phyloP scores from a whole-genome alignment of 192 early-diverging fungal genomes.

The Coemansia sp. region DNA sequence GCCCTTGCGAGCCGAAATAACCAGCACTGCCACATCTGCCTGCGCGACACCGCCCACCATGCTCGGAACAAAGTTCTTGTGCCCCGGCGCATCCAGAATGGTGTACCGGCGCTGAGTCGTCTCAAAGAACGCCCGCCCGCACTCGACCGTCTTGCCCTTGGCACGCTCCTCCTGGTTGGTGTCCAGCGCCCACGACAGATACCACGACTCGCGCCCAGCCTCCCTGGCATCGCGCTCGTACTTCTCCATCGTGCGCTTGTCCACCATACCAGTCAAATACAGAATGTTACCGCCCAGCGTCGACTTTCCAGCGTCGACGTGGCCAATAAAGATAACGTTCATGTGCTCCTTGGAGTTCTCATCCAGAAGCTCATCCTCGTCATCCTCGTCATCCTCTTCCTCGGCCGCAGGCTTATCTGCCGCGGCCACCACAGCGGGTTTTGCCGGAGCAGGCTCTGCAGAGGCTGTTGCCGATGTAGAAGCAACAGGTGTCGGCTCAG shows the following conservation, averaged over 20 bases:
- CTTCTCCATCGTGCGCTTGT: conserved; percentile 99
- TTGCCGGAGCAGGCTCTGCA: conserved; percentile 8
- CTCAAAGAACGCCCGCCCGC: conserved; percentile 97
- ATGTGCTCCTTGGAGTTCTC: conserved; percentile 90
- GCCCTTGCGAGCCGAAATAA: conserved; percentile 95
- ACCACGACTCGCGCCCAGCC: conserved; percentile 95
- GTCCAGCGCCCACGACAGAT: conserved; percentile 98
- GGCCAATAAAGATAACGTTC: conserved; percentile 98
- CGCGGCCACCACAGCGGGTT: conserved; percentile 4
- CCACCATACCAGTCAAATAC: conserved; percentile 96
- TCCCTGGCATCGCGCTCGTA: conserved; percentile 99
- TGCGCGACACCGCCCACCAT: conserved; percentile 98
- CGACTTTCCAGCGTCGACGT: conserved; percentile 97
- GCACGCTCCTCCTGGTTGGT: conserved; percentile 94
- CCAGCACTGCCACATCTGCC: conserved; percentile 93
- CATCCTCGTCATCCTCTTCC: conserved; percentile 25
- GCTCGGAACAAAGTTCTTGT: conserved; percentile 97
- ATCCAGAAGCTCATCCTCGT: conserved; percentile 64
- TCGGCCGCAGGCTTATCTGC: neutral
- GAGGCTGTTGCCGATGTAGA: neutral
- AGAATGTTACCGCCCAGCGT: conserved; percentile 98
- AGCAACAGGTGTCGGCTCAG: conserved; percentile 10
- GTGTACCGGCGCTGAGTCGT: conserved; percentile 94
- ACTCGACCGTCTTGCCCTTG: conserved; percentile 99
- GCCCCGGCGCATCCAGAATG: conserved; percentile 97